A percentile compares a stretch with the other conserved stretches of the same genome.
Evolutionary conservation across 495 filamentous ascomycete genomes (phyloP).

Genomic region (Pyronema omphalodes): DNA sequence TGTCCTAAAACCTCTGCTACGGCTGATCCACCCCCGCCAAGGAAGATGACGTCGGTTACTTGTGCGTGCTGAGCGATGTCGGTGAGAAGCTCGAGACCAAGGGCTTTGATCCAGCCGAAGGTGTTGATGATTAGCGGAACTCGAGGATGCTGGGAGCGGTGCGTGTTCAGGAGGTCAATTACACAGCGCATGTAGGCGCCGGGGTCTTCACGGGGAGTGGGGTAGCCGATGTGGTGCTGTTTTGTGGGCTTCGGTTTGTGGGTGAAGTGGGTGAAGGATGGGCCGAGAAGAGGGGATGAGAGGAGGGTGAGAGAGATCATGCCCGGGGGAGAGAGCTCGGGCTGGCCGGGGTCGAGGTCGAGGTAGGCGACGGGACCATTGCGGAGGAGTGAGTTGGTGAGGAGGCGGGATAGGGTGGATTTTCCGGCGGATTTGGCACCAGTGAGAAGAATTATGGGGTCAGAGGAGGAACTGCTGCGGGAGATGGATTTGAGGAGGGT

Average conservation of each 20-base stretch:
- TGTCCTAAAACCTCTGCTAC: constrained; percentile 5
- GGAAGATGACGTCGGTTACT: constrained; percentile 32
- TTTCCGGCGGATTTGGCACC: constrained; percentile 51
- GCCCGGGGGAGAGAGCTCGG: constrained; percentile 50
- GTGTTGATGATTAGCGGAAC: constrained; percentile 43
- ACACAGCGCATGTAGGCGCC: constrained; percentile 40
- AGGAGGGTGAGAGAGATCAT: constrained; percentile 44
- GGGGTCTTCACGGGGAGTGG: constrained; percentile 40
- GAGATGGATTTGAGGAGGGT: not conserved
- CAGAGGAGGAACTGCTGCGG: constrained; percentile 26
- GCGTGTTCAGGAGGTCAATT: constrained; percentile 37
- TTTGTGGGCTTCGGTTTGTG: constrained; percentile 30
- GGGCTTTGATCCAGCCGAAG: constrained; percentile 44
- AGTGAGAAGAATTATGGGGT: constrained; percentile 33
- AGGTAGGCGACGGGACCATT: constrained; percentile 34
- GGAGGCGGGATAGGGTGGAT: constrained; percentile 45
- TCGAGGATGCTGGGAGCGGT: constrained; percentile 30
- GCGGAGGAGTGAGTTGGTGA: constrained; percentile 42
- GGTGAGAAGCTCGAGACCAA: constrained; percentile 37
- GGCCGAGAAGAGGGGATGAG: constrained; percentile 38
- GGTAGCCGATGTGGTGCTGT: constrained; percentile 40
- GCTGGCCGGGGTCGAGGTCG: constrained; percentile 50
- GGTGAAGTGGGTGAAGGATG: constrained; percentile 43
- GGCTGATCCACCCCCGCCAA: constrained; percentile 4
- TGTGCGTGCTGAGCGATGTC: constrained; percentile 34